Evolutionary conservation across 768 basidiomycete species (phyloP).

Genomic region (Leucosporidium creatinivorum): DNA sequence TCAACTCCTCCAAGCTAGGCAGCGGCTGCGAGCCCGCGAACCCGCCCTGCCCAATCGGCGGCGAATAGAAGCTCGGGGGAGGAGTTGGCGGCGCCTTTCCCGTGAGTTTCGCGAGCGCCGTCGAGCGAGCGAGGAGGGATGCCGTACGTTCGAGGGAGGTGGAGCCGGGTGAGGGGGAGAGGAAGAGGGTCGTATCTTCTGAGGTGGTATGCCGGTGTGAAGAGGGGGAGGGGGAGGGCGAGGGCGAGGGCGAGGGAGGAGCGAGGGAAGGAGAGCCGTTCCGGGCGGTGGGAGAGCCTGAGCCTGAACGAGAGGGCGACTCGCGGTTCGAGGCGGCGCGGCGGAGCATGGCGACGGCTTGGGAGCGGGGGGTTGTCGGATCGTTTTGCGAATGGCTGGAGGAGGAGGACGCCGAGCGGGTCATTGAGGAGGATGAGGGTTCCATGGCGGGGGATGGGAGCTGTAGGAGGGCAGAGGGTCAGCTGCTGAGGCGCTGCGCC

Average conservation of each 20-base stretch:
- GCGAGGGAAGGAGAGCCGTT: neutral
- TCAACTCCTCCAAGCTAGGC: slow-evolving; percentile 31
- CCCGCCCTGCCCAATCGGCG: slow-evolving; percentile 4
- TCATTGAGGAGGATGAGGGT: too few relatives aligned
- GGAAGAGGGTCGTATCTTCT: slow-evolving; percentile 11
- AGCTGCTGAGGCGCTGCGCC: too few relatives aligned
- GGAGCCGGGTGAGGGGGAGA: neutral
- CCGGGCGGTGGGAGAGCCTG: too few relatives aligned
- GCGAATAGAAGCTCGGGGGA: slow-evolving; percentile 5
- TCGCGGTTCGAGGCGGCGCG: slow-evolving; percentile 21
- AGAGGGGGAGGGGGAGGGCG: neutral
- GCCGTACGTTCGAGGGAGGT: slow-evolving; percentile 26
- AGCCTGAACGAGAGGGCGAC: neutral
- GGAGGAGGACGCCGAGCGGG: too few relatives aligned
- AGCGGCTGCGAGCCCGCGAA: slow-evolving; percentile 16
- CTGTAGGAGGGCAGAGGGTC: too few relatives aligned
- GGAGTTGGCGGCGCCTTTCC: slow-evolving; percentile 23
- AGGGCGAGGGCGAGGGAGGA: neutral
- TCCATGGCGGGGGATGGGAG: too few relatives aligned
- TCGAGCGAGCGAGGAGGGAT: slow-evolving; percentile 29
- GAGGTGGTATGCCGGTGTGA: slow-evolving; percentile 7
- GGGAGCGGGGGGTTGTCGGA: too few relatives aligned
- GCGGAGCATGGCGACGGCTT: slow-evolving; percentile 15
- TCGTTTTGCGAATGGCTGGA: too few relatives aligned
- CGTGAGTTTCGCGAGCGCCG: slow-evolving; percentile 35